phyloP scores from a whole-genome alignment of 1,139 yeast genomes.

The Sugiyamaella sp. region DNA sequence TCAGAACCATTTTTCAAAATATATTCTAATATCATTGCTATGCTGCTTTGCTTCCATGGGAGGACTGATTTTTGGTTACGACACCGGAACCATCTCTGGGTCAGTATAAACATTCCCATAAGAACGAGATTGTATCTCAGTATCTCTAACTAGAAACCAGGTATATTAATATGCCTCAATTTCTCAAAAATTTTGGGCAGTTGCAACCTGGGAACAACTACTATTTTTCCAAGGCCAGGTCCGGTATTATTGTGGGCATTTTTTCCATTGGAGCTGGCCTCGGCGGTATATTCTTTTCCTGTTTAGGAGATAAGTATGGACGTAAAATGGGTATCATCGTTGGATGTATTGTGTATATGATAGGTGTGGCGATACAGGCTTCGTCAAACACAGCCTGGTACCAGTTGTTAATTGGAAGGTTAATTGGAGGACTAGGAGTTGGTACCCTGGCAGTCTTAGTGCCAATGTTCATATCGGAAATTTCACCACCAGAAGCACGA shows the following conservation, averaged over 20 bases:
- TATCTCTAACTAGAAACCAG: not conserved
- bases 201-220: slow-evolving; percentile 29
- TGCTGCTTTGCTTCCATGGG: slow-evolving; percentile 40
- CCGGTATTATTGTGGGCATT: slow-evolving; percentile 55
- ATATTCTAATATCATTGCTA: slow-evolving; percentile 19
- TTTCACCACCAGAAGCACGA: slow-evolving; percentile 68
- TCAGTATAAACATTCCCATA: no score
- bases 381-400: slow-evolving; percentile 48
- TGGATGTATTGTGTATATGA: slow-evolving; percentile 50
- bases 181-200: slow-evolving; percentile 54
- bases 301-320: slow-evolving; percentile 55
- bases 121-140: no score
- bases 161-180: slow-evolving; percentile 69
- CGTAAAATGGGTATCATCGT: slow-evolving; percentile 54
- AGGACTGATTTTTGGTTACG: slow-evolving; percentile 54
- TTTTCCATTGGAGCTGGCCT: slow-evolving; percentile 58
- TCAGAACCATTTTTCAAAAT: slow-evolving; percentile 5
- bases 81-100: slow-evolving; percentile 66
- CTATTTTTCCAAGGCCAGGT: slow-evolving; percentile 48
- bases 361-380: slow-evolving; percentile 57
- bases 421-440: slow-evolving; percentile 62
- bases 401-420: slow-evolving; percentile 50
- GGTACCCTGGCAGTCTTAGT: slow-evolving; percentile 67
- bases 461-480: slow-evolving; percentile 71
- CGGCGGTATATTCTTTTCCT: slow-evolving; percentile 52